Conservation (phyloP, 148 eudicot species). For the Chenopodium suecicum region DNA sequence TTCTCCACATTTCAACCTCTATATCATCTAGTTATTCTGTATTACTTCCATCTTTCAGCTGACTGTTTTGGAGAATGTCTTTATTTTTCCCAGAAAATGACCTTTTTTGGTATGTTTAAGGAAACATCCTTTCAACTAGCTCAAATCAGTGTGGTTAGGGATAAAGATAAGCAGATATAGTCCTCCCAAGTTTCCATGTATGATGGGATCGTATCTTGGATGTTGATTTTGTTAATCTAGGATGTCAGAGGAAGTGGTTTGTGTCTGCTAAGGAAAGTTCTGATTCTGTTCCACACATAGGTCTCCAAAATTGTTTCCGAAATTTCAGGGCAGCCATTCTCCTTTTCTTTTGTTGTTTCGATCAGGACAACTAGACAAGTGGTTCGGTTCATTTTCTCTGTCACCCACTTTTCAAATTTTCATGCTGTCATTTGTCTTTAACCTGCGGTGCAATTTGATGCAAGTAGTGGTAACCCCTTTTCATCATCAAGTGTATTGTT, state of each 20-base stretch:
- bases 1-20: not conserved
- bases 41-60: not conserved
- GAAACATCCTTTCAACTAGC: not conserved
- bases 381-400: not conserved
- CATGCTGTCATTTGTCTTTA: constrained; percentile 5
- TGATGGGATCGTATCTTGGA: too few species aligned
- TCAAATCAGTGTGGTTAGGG: not conserved
- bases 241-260: not conserved
- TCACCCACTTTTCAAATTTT: not conserved
- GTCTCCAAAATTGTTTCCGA: not conserved
- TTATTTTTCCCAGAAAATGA: not conserved
- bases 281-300: not conserved
- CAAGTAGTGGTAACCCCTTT: not conserved
- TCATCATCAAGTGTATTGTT: not conserved
- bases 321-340: not conserved
- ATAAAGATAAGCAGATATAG: not conserved
- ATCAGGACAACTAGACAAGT: too few species aligned
- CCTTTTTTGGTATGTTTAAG: not conserved
- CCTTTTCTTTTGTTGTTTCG: not conserved
- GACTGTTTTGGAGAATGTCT: not conserved
- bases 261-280: not conserved
- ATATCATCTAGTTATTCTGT: not conserved
- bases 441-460: not conserved
- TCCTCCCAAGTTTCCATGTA: not conserved
- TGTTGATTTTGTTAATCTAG: not conserved